These are phyloP conservation scores for Xerocomus brunneocitrinus DNA, from an alignment of 768 basidiomycete species.

Conservation along the genomic window DNA sequence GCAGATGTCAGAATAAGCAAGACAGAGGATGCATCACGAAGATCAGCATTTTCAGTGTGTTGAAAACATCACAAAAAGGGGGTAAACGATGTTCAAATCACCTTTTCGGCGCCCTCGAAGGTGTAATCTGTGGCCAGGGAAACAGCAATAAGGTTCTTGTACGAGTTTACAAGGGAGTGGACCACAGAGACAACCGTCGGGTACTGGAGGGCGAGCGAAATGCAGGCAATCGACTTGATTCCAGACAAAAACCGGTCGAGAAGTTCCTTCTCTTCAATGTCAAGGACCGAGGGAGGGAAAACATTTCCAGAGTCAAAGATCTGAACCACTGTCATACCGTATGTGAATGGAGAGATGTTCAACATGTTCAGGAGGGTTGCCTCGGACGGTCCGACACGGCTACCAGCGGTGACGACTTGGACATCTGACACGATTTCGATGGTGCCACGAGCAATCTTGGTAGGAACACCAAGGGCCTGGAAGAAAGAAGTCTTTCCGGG, in stretches of 20 bases:
- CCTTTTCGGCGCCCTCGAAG: conserved; percentile 93
- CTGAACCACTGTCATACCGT: conserved; percentile 97
- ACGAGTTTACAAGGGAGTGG: conserved; percentile 96
- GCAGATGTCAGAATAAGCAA: conserved; percentile 25
- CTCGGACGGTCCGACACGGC: conserved; percentile 94
- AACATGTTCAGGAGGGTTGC: conserved; percentile 99
- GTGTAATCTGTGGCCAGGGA: conserved; percentile 89
- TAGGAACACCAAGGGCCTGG: conserved; percentile 99
- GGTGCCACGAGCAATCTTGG: conserved; percentile 99
- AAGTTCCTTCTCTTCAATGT: conserved; percentile 88
- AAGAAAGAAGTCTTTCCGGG: conserved; percentile 99
- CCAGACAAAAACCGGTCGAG: conserved; percentile 89
- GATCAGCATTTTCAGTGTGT: conserved; percentile 88
- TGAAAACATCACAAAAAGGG: conserved; percentile 22
- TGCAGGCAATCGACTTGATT: conserved; percentile 91
- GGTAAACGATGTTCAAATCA: conserved; percentile 33
- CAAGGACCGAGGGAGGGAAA: conserved; percentile 87
- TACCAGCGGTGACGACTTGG: conserved; percentile 88
- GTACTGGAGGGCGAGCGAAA: conserved; percentile 94
- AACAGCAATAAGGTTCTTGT: conserved; percentile 96
- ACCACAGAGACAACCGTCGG: conserved; percentile 91
- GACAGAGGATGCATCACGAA: conserved; percentile 36
- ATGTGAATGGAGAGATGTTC: conserved; percentile 99
- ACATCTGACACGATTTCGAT: conserved; percentile 99
- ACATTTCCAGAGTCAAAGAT: conserved; percentile 93